These are phyloP conservation scores for Stagonosporopsis vannaccii DNA, from an alignment of 2,329 filamentous ascomycete species.

Conservation along the genomic window DNA sequence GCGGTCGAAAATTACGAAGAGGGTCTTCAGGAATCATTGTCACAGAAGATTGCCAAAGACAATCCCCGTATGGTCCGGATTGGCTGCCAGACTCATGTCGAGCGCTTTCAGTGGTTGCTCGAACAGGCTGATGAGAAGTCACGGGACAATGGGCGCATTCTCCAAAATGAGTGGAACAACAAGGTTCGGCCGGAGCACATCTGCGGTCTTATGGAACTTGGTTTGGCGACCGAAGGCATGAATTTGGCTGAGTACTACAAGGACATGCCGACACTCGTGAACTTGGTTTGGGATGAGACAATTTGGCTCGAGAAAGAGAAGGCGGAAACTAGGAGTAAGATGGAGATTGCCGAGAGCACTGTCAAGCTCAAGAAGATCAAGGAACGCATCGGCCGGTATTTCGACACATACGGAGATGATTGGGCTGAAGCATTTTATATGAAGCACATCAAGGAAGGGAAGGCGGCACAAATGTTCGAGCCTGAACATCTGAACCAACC, in stretches of 20 bases:
- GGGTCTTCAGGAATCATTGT: slow-evolving; percentile 40
- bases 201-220: slow-evolving; percentile 55
- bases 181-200: slow-evolving; percentile 53
- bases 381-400: slow-evolving; percentile 58
- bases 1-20: slow-evolving; percentile 51
- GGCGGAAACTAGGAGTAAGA: slow-evolving; percentile 40
- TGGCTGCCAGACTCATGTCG: slow-evolving; percentile 64
- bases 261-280: slow-evolving; percentile 69
- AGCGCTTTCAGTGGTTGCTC: slow-evolving; percentile 66
- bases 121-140: slow-evolving; percentile 60
- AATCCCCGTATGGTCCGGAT: slow-evolving; percentile 62
- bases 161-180: slow-evolving; percentile 53
- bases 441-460: slow-evolving; percentile 69
- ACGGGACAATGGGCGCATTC: slow-evolving; percentile 56
- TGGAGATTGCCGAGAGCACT: slow-evolving; percentile 44
- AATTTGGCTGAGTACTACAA: slow-evolving; percentile 67
- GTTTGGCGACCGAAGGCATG: slow-evolving; percentile 65
- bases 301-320: slow-evolving; percentile 49
- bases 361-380: slow-evolving; percentile 55
- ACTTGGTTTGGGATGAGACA: slow-evolving; percentile 56
- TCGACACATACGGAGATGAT: slow-evolving; percentile 68
- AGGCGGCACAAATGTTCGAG: slow-evolving; percentile 63
- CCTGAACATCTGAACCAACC: slow-evolving; percentile 71
- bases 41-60: slow-evolving; percentile 56
- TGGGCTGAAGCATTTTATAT: slow-evolving; percentile 83